A percentile compares a stretch with the other conserved stretches of the same genome.
These are phyloP conservation scores for Ottelia alismoides DNA, from an alignment of 106 monocot species.

Conservation along the genomic window DNA sequence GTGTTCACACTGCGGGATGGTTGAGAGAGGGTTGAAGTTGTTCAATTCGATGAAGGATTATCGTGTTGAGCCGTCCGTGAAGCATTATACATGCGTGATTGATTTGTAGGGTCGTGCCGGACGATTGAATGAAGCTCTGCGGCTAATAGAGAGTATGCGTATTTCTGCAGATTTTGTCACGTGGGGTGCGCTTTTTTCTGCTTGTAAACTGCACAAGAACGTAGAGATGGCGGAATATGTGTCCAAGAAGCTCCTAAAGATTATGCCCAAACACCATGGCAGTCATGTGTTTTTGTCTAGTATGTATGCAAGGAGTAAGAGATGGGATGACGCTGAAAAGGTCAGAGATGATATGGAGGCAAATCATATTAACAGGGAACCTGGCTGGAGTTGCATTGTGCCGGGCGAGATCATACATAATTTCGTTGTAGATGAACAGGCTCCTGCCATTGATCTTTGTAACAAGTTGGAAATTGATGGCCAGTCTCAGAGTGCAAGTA, in stretches of 20 bases:
- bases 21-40: conserved; percentile 39
- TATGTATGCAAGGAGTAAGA: conserved; percentile 32
- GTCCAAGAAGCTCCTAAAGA: conserved; percentile 15
- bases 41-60: conserved; percentile 32
- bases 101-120: conserved; percentile 46
- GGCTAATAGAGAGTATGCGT: conserved; percentile 28
- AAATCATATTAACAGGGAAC: conserved; percentile 36
- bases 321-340: conserved; percentile 50
- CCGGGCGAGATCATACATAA: conserved; percentile 16
- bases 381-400: conserved; percentile 41
- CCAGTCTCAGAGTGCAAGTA: not conserved
- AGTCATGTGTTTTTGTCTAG: conserved; percentile 50
- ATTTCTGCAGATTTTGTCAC: conserved; percentile 16
- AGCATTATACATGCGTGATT: conserved; percentile 42
- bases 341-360: conserved; percentile 42
- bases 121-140: conserved; percentile 31
- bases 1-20: conserved; percentile 55
- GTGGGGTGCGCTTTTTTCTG: conserved; percentile 49
- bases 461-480: not conserved
- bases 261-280: conserved; percentile 20
- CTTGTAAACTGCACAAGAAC: conserved; percentile 33
- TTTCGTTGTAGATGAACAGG: conserved; percentile 19
- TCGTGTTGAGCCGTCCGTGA: conserved; percentile 22
- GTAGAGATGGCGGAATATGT: conserved; percentile 35
- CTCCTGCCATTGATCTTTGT: conserved; percentile 1